Evolutionary conservation across 768 basidiomycete genomes (phyloP), one percentile per base, ranked within the genome.

Genomic region (Lactarius sanguifluus): DNA sequence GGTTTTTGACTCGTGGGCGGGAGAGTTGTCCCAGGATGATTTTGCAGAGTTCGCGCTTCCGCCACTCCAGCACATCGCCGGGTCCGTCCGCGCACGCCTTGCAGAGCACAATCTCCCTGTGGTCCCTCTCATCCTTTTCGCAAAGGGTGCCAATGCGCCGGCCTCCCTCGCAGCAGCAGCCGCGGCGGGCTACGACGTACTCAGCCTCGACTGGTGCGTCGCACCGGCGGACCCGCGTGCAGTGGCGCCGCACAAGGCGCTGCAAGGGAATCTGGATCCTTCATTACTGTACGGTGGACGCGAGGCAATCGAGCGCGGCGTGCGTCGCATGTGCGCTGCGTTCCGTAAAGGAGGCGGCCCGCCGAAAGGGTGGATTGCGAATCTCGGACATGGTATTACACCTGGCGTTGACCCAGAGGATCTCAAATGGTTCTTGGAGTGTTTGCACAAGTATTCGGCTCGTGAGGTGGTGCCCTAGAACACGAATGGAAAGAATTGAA

Each of bases 191-290:
- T 98, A 97, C 81, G 91, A 96, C 73, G 89, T 90, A 23, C 82
- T 98, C 61, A 90, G 96, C 20, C 79, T 99, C 45, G 94, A 98
- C 75, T 98, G 97, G 97, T 85, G 86, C 69, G 85, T 91, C 72
- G 87, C 94, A 70, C 91, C 94, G 13, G 79, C 78, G 3, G 87
- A 87, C 67, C 92, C 91, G 2, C 83, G 89, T 40, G 72, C 76
- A 16, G 75, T 86, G 25, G 87, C 91, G 55, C 85, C 85, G 8
- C 81, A 77, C 67, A 85, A 89, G 61, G 85, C 87, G 4, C 78
- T 96, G 40, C 97, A 99, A 75, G 97, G 97, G 9, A 98, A 98
- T 78, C 80, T 96, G 76, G 96, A 99, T 76, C 97, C 96, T 25
- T 83, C 83, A 67, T 80, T 94, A 38, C 80, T 99, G 59, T 94